Conservation (phyloP, 805 yeast species). For the Saccharomycopsis sp. region DNA sequence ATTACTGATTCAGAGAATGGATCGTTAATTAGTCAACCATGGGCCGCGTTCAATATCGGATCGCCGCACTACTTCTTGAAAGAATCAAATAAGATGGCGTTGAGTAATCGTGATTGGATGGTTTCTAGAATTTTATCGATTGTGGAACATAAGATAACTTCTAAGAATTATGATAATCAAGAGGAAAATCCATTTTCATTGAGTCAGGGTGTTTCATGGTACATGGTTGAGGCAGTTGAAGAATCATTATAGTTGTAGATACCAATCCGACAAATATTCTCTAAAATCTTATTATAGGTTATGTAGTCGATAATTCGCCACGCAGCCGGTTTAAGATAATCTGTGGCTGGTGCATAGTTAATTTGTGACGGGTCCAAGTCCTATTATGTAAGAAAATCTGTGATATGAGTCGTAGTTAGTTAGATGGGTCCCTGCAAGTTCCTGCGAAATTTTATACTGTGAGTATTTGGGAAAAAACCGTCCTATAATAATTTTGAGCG, state of each 20-base stretch:
- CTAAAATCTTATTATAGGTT: too few relatives aligned
- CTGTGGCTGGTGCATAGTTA: too few relatives aligned
- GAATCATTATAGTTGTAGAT: too few relatives aligned
- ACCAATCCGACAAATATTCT: too few relatives aligned
- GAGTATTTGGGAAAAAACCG: not conserved
- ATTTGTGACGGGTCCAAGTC: too few relatives aligned
- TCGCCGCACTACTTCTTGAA: constrained; percentile 77
- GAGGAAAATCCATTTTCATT: constrained; percentile 59
- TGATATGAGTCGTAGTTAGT: too few relatives aligned
- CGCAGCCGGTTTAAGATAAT: too few relatives aligned
- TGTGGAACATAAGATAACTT: constrained; percentile 45
- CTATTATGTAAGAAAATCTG: too few relatives aligned
- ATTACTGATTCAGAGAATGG: constrained; percentile 9
- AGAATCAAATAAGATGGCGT: constrained; percentile 30
- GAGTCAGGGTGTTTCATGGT: constrained; percentile 59
- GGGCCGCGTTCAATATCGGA: constrained; percentile 94
- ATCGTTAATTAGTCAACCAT: constrained; percentile 40
- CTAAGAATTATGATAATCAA: constrained; percentile 32
- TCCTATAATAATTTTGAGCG: not conserved
- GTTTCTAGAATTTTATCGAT: constrained; percentile 63
- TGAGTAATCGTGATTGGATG: constrained; percentile 61
- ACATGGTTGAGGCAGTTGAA: constrained; percentile 44
- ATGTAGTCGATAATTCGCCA: too few relatives aligned
- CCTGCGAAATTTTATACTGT: not conserved
- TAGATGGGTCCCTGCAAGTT: too few relatives aligned